Conservation (phyloP, 495 filamentous ascomycete genomes). For the Penicillium samsonianum region DNA sequence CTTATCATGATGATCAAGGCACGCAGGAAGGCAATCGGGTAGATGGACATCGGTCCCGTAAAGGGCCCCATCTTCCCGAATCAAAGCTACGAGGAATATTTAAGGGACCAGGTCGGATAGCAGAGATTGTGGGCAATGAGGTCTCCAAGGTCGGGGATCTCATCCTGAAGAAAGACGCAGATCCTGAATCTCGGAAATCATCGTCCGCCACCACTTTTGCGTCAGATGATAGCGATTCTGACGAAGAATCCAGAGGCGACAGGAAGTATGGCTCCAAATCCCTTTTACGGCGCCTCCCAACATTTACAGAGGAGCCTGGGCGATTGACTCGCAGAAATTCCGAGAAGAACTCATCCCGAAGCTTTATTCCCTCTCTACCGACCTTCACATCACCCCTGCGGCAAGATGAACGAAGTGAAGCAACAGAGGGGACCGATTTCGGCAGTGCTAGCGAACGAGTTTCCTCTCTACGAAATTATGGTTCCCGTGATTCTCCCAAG, state of each 20-base stretch:
- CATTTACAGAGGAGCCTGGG: conserved; percentile 37
- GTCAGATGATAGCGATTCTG: conserved; percentile 48
- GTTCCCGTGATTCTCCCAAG: conserved; percentile 15
- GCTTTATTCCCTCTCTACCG: conserved; percentile 46
- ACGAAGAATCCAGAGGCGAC: conserved; percentile 40
- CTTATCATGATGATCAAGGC: conserved; percentile 30
- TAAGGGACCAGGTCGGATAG: conserved; percentile 55
- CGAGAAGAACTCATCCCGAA: conserved; percentile 36
- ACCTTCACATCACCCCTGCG: conserved; percentile 50
- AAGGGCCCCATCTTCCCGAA: conserved; percentile 31
- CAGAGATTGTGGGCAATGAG: conserved; percentile 56
- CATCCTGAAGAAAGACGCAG: conserved; percentile 52
- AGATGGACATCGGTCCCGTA: conserved; percentile 30
- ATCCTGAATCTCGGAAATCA: conserved; percentile 36
- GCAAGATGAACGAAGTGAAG: conserved; percentile 35
- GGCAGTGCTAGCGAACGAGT: conserved; percentile 19
- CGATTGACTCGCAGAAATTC: conserved; percentile 34
- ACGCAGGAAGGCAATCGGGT: conserved; percentile 15
- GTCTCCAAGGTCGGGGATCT: conserved; percentile 59
- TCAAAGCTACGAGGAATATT: conserved; percentile 54
- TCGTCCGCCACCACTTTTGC: conserved; percentile 42
- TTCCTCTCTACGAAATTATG: conserved; percentile 11
- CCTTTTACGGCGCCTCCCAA: conserved; percentile 37
- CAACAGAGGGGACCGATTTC: conserved; percentile 21
- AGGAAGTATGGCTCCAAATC: conserved; percentile 31